These are phyloP conservation scores for Aspergillus funiculosus DNA, from an alignment of 495 filamentous ascomycete species.

Conservation along the genomic window DNA sequence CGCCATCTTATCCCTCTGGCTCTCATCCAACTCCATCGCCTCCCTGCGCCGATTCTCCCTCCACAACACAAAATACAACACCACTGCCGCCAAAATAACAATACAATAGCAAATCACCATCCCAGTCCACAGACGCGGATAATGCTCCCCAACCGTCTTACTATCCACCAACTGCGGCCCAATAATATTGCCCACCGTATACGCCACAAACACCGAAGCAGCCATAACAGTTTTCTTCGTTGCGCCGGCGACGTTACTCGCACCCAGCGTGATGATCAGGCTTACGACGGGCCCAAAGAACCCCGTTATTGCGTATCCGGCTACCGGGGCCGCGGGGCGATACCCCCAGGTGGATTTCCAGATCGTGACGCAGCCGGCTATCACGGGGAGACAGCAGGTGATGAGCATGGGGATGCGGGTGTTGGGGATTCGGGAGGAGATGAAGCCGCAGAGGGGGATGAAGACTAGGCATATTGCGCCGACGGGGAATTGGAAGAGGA, in stretches of 20 bases:
- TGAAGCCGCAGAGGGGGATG: conserved; percentile 59
- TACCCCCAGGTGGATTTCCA: conserved; percentile 65
- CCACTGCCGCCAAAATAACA: conserved; percentile 49
- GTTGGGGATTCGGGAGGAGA: conserved; percentile 54
- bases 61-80: conserved; percentile 51
- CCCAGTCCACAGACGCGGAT: conserved; percentile 64
- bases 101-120: conserved; percentile 71
- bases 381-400: conserved; percentile 61
- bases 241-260: conserved; percentile 69
- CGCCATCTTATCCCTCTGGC: conserved; percentile 56
- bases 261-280: conserved; percentile 60
- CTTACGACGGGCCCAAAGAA: conserved; percentile 64
- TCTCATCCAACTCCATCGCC: conserved; percentile 48
- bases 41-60: conserved; percentile 52
- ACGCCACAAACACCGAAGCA: conserved; percentile 66
- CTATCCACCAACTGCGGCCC: conserved; percentile 64
- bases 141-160: conserved; percentile 55
- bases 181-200: conserved; percentile 68
- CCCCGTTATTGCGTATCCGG: conserved; percentile 64
- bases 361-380: conserved; percentile 67
- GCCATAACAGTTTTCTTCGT: conserved; percentile 75
- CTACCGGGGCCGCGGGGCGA: conserved; percentile 56
- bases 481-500: conserved; percentile 68
- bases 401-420: conserved; percentile 60
- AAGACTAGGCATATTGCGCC: conserved; percentile 58